Percentiles rank a stretch among this genome's conserved stretches.
Conservation (phyloP, 2,329 filamentous ascomycete species). For the Cordyceps tenuipes region DNA sequence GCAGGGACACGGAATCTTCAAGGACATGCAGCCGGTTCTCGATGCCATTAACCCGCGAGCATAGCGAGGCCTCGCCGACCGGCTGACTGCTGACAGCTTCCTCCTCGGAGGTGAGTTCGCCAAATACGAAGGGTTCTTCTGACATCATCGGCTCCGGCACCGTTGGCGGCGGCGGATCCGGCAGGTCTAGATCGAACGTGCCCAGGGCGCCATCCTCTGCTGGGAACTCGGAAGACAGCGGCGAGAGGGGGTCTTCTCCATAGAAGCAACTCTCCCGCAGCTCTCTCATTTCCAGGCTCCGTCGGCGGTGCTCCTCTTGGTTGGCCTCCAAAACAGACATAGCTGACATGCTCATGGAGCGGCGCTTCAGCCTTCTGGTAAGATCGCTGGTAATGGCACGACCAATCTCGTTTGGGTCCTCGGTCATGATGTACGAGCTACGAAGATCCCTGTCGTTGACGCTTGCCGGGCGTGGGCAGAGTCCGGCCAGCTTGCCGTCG, state of each 20-base stretch:
- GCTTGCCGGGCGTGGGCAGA: slow-evolving; percentile 55
- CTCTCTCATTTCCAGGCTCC: slow-evolving; percentile 56
- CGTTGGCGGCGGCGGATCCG: not conserved
- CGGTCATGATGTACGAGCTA: slow-evolving; percentile 22
- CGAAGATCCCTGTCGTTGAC: slow-evolving; percentile 38
- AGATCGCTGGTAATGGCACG: slow-evolving; percentile 50
- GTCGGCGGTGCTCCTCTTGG: slow-evolving; percentile 34
- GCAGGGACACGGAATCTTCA: not conserved
- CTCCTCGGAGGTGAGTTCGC: not conserved
- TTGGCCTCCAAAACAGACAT: slow-evolving; percentile 33
- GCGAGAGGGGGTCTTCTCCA: slow-evolving; percentile 36
- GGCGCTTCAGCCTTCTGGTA: slow-evolving; percentile 37
- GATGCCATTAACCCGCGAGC: slow-evolving; percentile 5
- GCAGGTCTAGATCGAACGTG: slow-evolving; percentile 1
- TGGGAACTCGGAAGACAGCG: slow-evolving; percentile 38
- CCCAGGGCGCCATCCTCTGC: slow-evolving; percentile 27
- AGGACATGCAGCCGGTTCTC: slow-evolving; percentile 6
- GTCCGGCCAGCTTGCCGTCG: slow-evolving; percentile 39
- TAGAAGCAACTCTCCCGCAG: slow-evolving; percentile 54
- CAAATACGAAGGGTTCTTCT: not conserved
- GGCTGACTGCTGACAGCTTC: slow-evolving; percentile 3
- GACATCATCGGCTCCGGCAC: not conserved
- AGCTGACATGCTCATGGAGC: slow-evolving; percentile 52
- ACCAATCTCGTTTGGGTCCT: slow-evolving; percentile 49
- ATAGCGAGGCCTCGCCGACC: not conserved